Evolutionary conservation across 1,139 yeast species (phyloP), one percentile per base, ranked within the genome.

Genomic region (Scheffersomyces segobiensis): DNA sequence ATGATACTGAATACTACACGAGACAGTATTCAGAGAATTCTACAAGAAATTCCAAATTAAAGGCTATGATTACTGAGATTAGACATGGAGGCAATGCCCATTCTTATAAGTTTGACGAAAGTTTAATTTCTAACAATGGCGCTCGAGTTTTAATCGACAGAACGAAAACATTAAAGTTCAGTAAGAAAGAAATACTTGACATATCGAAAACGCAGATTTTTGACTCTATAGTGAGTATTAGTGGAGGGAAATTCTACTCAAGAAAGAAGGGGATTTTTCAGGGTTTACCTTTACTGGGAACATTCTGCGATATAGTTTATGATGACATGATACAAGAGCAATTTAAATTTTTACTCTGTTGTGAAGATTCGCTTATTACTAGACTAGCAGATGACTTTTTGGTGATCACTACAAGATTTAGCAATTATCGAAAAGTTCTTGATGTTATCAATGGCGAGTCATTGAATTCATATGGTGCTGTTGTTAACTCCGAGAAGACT

Each of bases 301-400:
- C 87, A 2, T 78, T 95, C 49, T 93, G 97, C 63, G 91, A 93
- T 63, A 67, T 93, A 5, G 85, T 91, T 0, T 89, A 90, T 65
- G 91, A 89, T 63, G 79, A 82, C 8, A 70, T 93, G 55, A 83
- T 90, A 2, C 78, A 79, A n/a, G 69, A 76, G 7, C 67, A 78
- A 49, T 75, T 82, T n/a, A 61, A 65, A 1, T 79, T 79, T 60
- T 56, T 75, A 2, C 60, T 66, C 0, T 60, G 64, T 6, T 57
- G 64, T 0, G 24, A 21, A 14, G 68, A 76, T 1, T 76, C 84
- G 3, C 61, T 82, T 2, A 69, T 92, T 0, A 62, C 92, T 12
- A 75, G 98, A 57, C 73, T 91, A 39, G 97, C 93, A 0, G 99
- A 95, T 71, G 99, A 95, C 70, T 95, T 95, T 67, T 69, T 95